Conservation (phyloP, 495 filamentous ascomycete genomes). For the Aspergillus homomorphus region DNA sequence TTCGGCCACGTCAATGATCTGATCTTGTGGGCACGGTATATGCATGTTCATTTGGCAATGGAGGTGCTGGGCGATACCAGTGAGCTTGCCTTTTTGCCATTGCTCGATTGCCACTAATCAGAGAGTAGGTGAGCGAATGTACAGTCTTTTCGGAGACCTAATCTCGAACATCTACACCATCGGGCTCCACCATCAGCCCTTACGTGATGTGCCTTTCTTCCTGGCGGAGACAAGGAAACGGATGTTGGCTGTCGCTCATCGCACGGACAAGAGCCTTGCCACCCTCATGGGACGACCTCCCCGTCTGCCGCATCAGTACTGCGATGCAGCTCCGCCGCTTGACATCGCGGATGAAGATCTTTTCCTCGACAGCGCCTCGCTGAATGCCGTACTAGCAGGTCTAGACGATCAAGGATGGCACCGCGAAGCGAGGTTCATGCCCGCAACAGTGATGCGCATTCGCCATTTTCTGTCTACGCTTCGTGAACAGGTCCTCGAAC, state of each 20-base stretch:
- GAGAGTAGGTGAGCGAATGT: constrained; percentile 30
- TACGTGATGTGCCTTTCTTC: constrained; percentile 30
- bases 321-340: constrained; percentile 46
- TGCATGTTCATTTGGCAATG: not conserved
- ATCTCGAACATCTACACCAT: constrained; percentile 19
- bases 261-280: constrained; percentile 41
- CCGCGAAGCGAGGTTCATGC: constrained; percentile 26
- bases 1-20: constrained; percentile 6
- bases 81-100: not conserved
- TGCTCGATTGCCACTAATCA: not conserved
- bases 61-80: constrained; percentile 7
- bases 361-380: constrained; percentile 33
- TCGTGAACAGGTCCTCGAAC: constrained; percentile 50
- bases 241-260: constrained; percentile 42
- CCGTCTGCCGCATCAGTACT: constrained; percentile 42
- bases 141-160: constrained; percentile 44
- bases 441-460: constrained; percentile 41
- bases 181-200: constrained; percentile 19
- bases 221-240: constrained; percentile 41
- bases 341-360: constrained; percentile 45
- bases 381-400: constrained; percentile 23
- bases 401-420: constrained; percentile 47
- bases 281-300: constrained; percentile 51
- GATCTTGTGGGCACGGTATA: constrained; percentile 1
- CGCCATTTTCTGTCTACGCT: constrained; percentile 39